Percentiles rank a stretch among this genome's conserved stretches.
These are phyloP conservation scores for Leucogyrophana mollusca DNA, from an alignment of 768 basidiomycete species.

Conservation along the genomic window DNA sequence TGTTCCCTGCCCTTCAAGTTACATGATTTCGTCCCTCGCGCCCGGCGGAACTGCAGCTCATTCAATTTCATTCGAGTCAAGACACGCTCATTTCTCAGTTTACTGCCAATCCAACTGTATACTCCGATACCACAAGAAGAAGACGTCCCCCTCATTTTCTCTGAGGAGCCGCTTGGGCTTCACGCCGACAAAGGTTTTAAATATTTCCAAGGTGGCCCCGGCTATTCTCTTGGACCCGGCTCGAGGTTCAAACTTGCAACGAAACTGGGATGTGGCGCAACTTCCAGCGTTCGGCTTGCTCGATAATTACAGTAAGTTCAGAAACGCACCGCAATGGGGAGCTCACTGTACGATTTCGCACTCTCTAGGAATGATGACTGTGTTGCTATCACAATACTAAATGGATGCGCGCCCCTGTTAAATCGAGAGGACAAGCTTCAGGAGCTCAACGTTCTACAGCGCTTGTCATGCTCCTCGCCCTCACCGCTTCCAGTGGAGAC, in stretches of 20 bases:
- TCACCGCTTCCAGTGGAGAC: constrained; percentile 1
- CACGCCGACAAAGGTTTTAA: constrained; percentile 16
- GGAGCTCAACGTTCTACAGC: constrained; percentile 20
- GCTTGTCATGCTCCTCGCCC: constrained; percentile 6
- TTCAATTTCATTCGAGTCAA: no score
- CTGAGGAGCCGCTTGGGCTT: constrained; percentile 21
- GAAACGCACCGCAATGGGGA: neutral
- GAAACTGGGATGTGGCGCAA: constrained; percentile 23
- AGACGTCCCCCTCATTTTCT: constrained; percentile 14
- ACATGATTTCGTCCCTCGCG: no score
- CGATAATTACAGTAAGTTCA: constrained; percentile 16
- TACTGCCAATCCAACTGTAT: no score
- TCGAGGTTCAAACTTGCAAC: constrained; percentile 15
- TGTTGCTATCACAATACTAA: constrained; percentile 20
- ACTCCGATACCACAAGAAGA: neutral
- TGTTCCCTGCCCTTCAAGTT: no score
- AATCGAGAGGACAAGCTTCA: constrained; percentile 18
- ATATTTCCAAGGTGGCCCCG: constrained; percentile 19
- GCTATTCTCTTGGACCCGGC: constrained; percentile 14
- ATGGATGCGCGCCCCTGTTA: constrained; percentile 17
- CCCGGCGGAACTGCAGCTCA: no score
- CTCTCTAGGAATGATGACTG: constrained; percentile 11
- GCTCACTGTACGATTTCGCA: neutral
- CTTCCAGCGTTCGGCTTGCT: constrained; percentile 25
- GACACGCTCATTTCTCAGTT: no score